A percentile compares a stretch with the other conserved stretches of the same genome.
Evolutionary conservation across 805 yeast genomes (phyloP).

Genomic region (Candida palmyrensis): DNA sequence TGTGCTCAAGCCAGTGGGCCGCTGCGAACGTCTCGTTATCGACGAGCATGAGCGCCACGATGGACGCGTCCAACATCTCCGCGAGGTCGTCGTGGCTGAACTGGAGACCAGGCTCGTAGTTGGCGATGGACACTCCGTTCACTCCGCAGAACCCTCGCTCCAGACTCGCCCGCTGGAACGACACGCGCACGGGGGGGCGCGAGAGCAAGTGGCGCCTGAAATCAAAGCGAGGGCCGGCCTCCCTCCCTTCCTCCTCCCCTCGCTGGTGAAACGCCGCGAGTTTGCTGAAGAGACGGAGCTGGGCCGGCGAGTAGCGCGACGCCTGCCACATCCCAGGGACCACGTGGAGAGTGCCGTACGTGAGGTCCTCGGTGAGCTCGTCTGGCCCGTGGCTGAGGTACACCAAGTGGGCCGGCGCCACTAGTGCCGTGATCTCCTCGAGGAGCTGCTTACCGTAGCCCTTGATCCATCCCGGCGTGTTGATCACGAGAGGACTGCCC

Average conservation of each 20-base stretch:
- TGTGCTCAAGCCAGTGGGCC: constrained; percentile 4
- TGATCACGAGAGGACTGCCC: constrained; percentile 49
- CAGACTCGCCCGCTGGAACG: constrained; percentile 16
- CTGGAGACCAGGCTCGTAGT: constrained; percentile 12
- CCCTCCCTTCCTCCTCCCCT: constrained; percentile 1
- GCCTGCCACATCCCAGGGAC: constrained; percentile 30
- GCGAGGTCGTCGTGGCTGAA: constrained; percentile 20
- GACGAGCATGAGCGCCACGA: constrained; percentile 35
- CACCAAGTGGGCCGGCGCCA: constrained; percentile 53
- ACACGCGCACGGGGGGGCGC: constrained; percentile 20
- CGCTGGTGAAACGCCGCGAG: constrained; percentile 50
- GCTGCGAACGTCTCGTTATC: constrained; percentile 16
- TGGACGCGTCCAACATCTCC: constrained; percentile 35
- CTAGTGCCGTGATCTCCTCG: constrained; percentile 36
- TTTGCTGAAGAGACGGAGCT: constrained; percentile 46
- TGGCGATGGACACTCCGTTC: constrained; percentile 19
- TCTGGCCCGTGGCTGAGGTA: constrained; percentile 33
- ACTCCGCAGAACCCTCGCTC: constrained; percentile 15
- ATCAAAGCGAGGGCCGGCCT: constrained; percentile 9
- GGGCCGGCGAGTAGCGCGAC: constrained; percentile 43
- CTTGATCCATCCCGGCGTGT: constrained; percentile 89
- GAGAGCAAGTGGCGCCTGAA: constrained; percentile 19
- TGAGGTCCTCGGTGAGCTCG: constrained; percentile 23
- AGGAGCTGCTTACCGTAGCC: constrained; percentile 76
- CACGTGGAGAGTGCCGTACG: constrained; percentile 18